These are phyloP conservation scores for Wickerhamomyces chaumierensis DNA, from an alignment of 805 yeast species.

Conservation along the genomic window DNA sequence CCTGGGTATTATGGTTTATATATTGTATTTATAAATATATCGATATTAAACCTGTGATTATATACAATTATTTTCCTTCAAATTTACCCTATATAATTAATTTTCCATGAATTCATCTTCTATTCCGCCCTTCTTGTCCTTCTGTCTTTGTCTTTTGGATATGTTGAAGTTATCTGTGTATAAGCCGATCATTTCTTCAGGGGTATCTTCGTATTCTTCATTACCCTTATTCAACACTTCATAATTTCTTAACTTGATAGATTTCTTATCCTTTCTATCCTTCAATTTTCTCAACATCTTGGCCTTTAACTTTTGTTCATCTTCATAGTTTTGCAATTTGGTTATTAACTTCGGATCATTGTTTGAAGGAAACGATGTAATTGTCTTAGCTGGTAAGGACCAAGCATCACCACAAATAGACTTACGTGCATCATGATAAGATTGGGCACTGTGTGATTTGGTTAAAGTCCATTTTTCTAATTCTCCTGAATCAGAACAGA, in stretches of 20 bases:
- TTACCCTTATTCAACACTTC: slow-evolving; percentile 3
- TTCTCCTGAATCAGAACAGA: slow-evolving; percentile 71
- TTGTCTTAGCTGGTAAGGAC: slow-evolving; percentile 60
- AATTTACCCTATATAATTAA: too few species aligned
- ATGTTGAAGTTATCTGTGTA: slow-evolving; percentile 16
- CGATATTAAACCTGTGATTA: too few species aligned
- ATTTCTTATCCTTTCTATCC: slow-evolving; percentile 9
- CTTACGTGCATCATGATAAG: slow-evolving; percentile 86
- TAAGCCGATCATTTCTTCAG: slow-evolving; percentile 16
- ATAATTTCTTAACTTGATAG: slow-evolving; percentile 6
- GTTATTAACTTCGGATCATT: slow-evolving; percentile 18
- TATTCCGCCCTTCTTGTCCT: slow-evolving; percentile 13
- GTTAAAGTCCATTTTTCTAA: slow-evolving; percentile 85
- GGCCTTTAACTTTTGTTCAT: slow-evolving; percentile 13
- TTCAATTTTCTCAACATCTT: slow-evolving; percentile 9
- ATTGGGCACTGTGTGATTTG: slow-evolving; percentile 59
- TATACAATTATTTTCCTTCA: too few species aligned
- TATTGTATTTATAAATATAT: too few species aligned
- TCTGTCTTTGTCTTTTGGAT: slow-evolving; percentile 16
- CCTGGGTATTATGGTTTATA: too few species aligned
- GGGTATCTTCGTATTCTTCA: slow-evolving; percentile 6
- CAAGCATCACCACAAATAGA: slow-evolving; percentile 78
- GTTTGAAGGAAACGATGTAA: slow-evolving; percentile 25
- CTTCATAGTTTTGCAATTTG: slow-evolving; percentile 24
- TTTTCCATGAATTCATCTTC: neutral